Percentiles rank a stretch among this genome's conserved stretches.
phyloP scores from a whole-genome alignment of 345 rosid genomes.

The Syzygium oleosum region DNA sequence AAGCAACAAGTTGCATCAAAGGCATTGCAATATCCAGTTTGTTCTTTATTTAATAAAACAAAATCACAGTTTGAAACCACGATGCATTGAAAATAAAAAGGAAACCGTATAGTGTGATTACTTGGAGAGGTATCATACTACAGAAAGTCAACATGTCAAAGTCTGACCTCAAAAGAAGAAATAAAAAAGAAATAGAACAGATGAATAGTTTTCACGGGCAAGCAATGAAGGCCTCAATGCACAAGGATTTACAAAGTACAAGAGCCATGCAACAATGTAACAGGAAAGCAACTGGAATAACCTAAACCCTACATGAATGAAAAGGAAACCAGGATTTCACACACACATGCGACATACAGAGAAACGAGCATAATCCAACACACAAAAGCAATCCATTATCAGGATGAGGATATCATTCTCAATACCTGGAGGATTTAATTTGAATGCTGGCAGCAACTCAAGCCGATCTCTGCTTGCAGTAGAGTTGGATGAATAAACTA shows the following conservation, averaged over 20 bases:
- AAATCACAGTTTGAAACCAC: background rate
- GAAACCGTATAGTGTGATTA: background rate
- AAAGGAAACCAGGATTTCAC: background rate
- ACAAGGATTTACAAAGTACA: background rate
- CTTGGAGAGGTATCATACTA: background rate
- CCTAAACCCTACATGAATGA: background rate
- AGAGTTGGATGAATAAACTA: constrained; percentile 53
- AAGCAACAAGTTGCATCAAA: background rate
- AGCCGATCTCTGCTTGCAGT: constrained; percentile 53
- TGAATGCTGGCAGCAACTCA: constrained; percentile 65
- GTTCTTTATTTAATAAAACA: background rate
- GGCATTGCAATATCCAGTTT: background rate
- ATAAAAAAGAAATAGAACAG: background rate
- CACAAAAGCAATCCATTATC: background rate
- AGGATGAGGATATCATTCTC: background rate
- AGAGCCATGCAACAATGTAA: background rate
- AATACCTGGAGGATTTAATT: constrained; percentile 80
- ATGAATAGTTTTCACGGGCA: background rate
- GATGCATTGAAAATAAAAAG: background rate
- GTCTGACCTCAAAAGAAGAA: background rate
- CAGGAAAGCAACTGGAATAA: background rate
- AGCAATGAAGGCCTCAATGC: background rate
- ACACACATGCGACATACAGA: background rate
- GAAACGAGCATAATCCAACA: background rate
- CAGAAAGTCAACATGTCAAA: background rate